Conservation (phyloP, 1,139 yeast species). For the Yamadazyma spencermartinsiae region DNA sequence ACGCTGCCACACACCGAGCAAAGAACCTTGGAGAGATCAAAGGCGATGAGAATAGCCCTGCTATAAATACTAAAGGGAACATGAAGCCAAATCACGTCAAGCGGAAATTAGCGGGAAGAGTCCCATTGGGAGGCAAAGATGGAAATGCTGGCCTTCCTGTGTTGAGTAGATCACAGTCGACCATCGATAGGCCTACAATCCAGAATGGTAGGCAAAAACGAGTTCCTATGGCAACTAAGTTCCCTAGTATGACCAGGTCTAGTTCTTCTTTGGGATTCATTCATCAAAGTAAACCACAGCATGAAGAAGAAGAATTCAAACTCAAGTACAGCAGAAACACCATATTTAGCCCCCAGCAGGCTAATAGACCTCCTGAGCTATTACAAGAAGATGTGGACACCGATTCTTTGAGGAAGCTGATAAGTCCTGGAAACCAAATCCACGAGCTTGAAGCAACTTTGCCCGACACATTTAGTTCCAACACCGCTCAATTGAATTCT, state of each 20-base stretch:
- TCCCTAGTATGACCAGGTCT: slow-evolving; percentile 26
- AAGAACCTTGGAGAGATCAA: too few species aligned
- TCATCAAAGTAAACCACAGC: slow-evolving; percentile 14
- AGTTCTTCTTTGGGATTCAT: slow-evolving; percentile 43
- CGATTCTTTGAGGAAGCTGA: slow-evolving; percentile 23
- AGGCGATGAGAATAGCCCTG: not conserved
- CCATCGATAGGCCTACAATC: slow-evolving; percentile 16
- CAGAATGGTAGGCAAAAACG: slow-evolving; percentile 18
- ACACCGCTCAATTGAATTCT: slow-evolving; percentile 25
- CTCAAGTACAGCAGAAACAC: slow-evolving; percentile 9
- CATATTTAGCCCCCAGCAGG: slow-evolving; percentile 15
- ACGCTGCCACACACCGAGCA: too few species aligned
- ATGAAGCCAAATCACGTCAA: not conserved
- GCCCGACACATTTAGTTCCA: slow-evolving; percentile 20
- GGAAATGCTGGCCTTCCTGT: slow-evolving; percentile 33
- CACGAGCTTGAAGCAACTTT: slow-evolving; percentile 6
- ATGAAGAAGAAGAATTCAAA: slow-evolving; percentile 1
- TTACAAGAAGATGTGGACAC: slow-evolving; percentile 20
- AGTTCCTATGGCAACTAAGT: slow-evolving; percentile 21
- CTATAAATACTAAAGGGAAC: not conserved
- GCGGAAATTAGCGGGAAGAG: slow-evolving; percentile 1
- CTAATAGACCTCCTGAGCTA: slow-evolving; percentile 18
- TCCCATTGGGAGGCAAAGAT: slow-evolving; percentile 43
- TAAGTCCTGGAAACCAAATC: slow-evolving; percentile 5
- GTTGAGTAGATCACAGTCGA: slow-evolving; percentile 37